Conservation (phyloP, 805 yeast species). For the Myxozyma monticola region DNA sequence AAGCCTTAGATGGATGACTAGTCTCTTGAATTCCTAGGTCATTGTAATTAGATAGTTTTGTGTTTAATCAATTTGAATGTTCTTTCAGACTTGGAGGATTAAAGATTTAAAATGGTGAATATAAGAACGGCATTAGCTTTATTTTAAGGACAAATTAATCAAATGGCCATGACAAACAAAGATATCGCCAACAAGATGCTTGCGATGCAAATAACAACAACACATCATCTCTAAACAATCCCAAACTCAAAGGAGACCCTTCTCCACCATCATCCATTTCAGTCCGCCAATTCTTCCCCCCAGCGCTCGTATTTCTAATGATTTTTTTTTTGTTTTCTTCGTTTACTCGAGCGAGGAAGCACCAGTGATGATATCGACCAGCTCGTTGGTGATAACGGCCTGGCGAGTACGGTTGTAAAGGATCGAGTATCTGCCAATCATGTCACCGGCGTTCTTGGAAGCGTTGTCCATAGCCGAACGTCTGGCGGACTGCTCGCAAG, state of each 20-base stretch:
- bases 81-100: too few species aligned
- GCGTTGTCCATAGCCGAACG: conserved; percentile 99
- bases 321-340: not conserved
- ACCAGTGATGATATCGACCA: conserved; percentile 99
- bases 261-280: too few species aligned
- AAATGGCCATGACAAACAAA: too few species aligned
- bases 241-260: too few species aligned
- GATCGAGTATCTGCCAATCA: conserved; percentile 94
- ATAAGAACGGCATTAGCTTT: too few species aligned
- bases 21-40: not conserved
- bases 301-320: not conserved
- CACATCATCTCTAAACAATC: not conserved
- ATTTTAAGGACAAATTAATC: too few species aligned
- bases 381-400: conserved; percentile 98
- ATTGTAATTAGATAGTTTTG: not conserved
- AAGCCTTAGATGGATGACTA: not conserved
- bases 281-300: too few species aligned
- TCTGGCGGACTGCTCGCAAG: conserved; percentile 96
- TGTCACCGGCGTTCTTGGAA: conserved; percentile 98
- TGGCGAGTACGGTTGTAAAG: conserved; percentile 99
- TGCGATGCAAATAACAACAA: too few species aligned
- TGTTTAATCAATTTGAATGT: not conserved
- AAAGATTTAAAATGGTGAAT: too few species aligned
- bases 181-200: too few species aligned
- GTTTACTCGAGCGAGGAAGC: conserved; percentile 91